Conservation (phyloP, 2,329 filamentous ascomycete genomes). For the Aphanoascus verrucosus region DNA sequence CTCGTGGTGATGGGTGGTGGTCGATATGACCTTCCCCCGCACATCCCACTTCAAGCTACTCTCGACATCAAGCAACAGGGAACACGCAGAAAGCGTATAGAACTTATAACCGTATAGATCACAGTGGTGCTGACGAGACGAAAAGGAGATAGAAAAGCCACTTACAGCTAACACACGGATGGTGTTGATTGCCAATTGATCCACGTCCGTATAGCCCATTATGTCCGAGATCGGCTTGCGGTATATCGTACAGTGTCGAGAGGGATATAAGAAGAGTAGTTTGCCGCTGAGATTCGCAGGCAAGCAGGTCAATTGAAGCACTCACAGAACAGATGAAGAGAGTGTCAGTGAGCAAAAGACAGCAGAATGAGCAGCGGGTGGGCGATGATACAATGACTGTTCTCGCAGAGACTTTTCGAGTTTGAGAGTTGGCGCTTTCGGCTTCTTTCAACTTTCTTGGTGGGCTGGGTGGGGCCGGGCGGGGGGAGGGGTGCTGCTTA, state of each 20-base stretch:
- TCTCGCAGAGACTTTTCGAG: too few species aligned
- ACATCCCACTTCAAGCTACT: neutral
- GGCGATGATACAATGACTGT: neutral
- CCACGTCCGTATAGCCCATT: constrained; percentile 83
- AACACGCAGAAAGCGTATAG: neutral
- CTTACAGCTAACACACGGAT: constrained; percentile 92
- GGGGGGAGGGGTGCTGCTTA: neutral
- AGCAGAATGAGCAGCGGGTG: neutral
- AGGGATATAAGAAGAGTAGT: neutral
- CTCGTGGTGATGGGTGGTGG: neutral
- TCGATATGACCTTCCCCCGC: constrained; percentile 4
- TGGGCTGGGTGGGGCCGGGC: constrained; percentile 22
- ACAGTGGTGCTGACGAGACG: neutral
- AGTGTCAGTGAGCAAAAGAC: neutral
- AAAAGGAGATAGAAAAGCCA: constrained; percentile 25
- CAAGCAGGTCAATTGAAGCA: neutral
- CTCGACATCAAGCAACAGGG: constrained; percentile 2
- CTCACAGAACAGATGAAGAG: neutral
- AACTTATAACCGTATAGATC: neutral
- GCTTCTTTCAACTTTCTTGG: constrained; percentile 1
- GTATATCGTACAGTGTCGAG: neutral
- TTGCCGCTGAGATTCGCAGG: neutral
- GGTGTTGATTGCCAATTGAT: constrained; percentile 92
- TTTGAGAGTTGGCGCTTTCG: too few species aligned
- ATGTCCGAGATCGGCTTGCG: constrained; percentile 24